Evolutionary conservation across 257 asterid genomes (phyloP).

Genomic region (Solanum neorickii): DNA sequence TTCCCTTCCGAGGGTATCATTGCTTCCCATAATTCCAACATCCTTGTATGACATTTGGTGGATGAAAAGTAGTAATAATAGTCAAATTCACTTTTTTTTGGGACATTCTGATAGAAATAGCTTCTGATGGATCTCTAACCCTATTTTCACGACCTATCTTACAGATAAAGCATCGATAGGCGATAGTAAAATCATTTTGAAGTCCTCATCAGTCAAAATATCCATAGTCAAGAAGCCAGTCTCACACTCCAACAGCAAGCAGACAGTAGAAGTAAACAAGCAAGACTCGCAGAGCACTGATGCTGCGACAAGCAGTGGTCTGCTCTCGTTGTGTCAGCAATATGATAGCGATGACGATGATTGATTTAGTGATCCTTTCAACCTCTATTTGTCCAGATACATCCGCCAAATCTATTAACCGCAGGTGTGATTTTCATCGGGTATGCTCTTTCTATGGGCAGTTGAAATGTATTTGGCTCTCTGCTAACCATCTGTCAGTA

Average conservation of each 20-base stretch:
- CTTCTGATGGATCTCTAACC: background rate
- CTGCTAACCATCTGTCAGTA: background rate
- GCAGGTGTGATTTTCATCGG: background rate
- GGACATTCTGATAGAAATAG: background rate
- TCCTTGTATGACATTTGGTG: background rate
- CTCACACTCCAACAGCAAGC: slow-evolving; percentile 4
- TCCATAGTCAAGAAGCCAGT: slow-evolving; percentile 35
- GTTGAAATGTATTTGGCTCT: background rate
- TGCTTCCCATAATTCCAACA: background rate
- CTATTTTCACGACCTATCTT: background rate
- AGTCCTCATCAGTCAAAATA: slow-evolving; percentile 25
- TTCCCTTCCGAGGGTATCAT: background rate
- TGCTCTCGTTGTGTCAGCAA: slow-evolving; percentile 41
- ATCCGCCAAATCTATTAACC: background rate
- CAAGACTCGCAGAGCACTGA: slow-evolving; percentile 1
- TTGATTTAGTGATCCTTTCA: background rate
- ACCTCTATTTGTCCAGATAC: background rate
- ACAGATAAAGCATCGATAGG: slow-evolving; percentile 7
- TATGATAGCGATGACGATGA: slow-evolving; percentile 56
- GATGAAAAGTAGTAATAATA: background rate
- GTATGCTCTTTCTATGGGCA: background rate
- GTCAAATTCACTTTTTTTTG: background rate
- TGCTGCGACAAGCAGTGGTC: slow-evolving; percentile 9
- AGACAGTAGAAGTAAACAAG: background rate
- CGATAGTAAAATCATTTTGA: slow-evolving; percentile 3